A percentile compares a stretch with the other conserved stretches of the same genome.
Conservation (phyloP, 768 basidiomycete genomes). For the Trametes cinnabarina region DNA sequence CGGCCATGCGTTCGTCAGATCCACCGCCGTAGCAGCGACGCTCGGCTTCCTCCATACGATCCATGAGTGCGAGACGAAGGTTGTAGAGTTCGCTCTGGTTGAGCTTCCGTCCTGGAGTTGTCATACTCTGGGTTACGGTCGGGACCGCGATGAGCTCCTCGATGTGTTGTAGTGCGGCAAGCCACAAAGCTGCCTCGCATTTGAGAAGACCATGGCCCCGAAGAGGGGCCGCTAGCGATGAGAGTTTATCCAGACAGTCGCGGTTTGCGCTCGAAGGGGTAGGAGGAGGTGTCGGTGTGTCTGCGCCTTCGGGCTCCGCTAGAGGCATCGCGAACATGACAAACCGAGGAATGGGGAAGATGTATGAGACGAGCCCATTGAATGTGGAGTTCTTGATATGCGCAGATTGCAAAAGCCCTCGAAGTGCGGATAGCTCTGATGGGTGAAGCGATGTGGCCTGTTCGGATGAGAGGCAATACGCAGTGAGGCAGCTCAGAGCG, state of each 20-base stretch:
- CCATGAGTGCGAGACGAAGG: slow-evolving; percentile 43
- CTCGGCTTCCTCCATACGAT: slow-evolving; percentile 52
- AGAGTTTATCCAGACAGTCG: slow-evolving; percentile 25
- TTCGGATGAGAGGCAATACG: slow-evolving; percentile 14
- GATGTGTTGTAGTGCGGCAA: slow-evolving; percentile 46
- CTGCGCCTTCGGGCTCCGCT: background rate
- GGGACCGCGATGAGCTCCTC: slow-evolving; percentile 34
- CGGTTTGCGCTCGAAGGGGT: background rate
- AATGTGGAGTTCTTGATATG: slow-evolving; percentile 13
- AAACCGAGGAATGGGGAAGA: slow-evolving; percentile 13
- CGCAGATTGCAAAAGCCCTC: slow-evolving; percentile 1
- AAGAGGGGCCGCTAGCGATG: slow-evolving; percentile 31
- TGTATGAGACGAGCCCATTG: slow-evolving; percentile 12
- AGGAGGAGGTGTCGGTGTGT: slow-evolving; percentile 14
- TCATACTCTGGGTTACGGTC: slow-evolving; percentile 8
- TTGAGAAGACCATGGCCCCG: slow-evolving; percentile 34
- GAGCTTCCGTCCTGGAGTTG: slow-evolving; percentile 21
- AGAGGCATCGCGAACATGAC: slow-evolving; percentile 9
- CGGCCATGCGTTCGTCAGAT: background rate
- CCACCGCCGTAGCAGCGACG: slow-evolving; percentile 40
- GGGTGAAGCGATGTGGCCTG: background rate
- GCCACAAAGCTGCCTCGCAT: slow-evolving; percentile 53
- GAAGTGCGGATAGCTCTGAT: background rate
- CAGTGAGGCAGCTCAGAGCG: slow-evolving; percentile 14
- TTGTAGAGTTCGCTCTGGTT: slow-evolving; percentile 27